A percentile compares a stretch with the other conserved stretches of the same genome.
These are phyloP conservation scores for Vitis labrusca DNA, from an alignment of 164 flowering plant species.

Conservation along the genomic window DNA sequence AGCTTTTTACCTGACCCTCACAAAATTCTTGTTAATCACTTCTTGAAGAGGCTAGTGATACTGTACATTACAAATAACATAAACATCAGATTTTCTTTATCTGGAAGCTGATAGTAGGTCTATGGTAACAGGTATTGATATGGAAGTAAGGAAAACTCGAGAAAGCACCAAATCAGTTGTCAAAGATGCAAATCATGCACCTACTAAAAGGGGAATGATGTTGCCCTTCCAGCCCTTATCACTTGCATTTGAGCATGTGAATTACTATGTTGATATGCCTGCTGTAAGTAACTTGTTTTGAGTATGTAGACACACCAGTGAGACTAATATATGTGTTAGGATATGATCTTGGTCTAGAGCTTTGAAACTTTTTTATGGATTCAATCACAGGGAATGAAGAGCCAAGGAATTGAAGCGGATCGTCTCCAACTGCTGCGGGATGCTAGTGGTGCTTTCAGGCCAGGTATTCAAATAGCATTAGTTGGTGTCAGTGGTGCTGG, in stretches of 20 bases:
- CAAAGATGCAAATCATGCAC: constrained; percentile 10
- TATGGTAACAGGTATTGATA: constrained; percentile 25
- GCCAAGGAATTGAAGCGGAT: constrained; percentile 28
- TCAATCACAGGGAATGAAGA: constrained; percentile 28
- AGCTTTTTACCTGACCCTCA: no score
- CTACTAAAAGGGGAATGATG: constrained; percentile 47
- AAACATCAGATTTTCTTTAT: not conserved
- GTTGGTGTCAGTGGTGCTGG: constrained; percentile 42
- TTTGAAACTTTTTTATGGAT: not conserved
- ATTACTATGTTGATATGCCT: constrained; percentile 53
- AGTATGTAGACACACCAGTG: not conserved
- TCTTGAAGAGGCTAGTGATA: not conserved
- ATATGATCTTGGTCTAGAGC: not conserved
- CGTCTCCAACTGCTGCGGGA: constrained; percentile 25
- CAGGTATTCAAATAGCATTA: constrained; percentile 32
- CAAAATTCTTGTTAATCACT: not conserved
- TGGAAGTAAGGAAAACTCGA: constrained; percentile 21
- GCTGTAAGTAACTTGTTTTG: constrained; percentile 26
- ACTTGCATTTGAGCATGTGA: constrained; percentile 37
- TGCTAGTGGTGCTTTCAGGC: constrained; percentile 33
- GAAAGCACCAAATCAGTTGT: constrained; percentile 7
- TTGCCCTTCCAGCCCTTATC: constrained; percentile 43
- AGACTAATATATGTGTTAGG: not conserved
- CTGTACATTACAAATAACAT: not conserved
- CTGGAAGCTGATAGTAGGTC: constrained; percentile 1